Conservation (phyloP, 139 green algal genomes). For the Volvox africanus region DNA sequence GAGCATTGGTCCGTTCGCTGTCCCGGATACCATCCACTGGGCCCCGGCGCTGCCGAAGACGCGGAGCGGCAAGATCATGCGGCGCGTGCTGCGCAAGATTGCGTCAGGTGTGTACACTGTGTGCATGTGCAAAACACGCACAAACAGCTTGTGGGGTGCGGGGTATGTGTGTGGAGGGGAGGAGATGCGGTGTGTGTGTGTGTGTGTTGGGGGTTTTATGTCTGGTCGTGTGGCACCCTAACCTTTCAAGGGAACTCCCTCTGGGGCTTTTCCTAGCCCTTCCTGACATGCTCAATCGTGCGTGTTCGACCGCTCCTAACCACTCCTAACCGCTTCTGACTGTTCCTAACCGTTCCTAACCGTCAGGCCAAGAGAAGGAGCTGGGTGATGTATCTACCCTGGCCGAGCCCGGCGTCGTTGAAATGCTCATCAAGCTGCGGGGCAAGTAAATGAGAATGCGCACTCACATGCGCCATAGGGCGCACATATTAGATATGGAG, state of each 20-base stretch:
- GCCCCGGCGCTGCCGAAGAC: constrained; percentile 91
- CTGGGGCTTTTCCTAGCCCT: no score
- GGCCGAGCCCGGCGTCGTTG: constrained; percentile 88
- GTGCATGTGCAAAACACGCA: no score
- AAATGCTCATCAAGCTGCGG: constrained; percentile 75
- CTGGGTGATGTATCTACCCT: constrained; percentile 87
- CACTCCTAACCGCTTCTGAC: background rate
- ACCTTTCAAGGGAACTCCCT: no score
- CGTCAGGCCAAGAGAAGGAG: constrained; percentile 70
- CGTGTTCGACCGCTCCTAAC: background rate
- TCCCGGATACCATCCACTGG: constrained; percentile 97
- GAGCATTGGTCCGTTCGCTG: constrained; percentile 85
- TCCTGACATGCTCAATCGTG: background rate
- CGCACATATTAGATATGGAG: no score
- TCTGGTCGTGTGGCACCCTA: no score
- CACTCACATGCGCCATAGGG: no score
- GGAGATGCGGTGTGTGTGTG: background rate
- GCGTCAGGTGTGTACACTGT: constrained; percentile 46
- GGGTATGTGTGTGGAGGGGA: background rate
- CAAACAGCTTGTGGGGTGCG: background rate
- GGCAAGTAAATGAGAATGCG: constrained; percentile 44
- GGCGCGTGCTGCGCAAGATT: constrained; percentile 91
- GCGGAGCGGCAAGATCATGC: constrained; percentile 95
- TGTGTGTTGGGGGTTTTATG: no score
- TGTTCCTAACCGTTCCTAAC: background rate